Base-by-base conservation (phyloP, 768 basidiomycete species). In the Mycena alexandri region DNA sequence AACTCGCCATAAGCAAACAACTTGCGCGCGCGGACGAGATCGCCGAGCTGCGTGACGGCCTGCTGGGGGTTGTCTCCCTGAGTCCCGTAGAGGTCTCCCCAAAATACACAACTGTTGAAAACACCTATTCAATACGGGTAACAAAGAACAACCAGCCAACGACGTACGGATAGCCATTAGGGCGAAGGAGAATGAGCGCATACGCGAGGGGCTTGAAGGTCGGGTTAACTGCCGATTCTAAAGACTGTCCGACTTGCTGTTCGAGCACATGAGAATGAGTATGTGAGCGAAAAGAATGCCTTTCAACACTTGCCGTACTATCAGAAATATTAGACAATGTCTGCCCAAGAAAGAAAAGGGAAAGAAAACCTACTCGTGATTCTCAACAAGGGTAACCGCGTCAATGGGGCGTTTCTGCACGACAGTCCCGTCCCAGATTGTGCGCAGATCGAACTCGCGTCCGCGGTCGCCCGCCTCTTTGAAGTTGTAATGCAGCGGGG, bases 341-440 rank as follows among this genome's bases (percentile, higher is more conserved):
- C n/a, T n/a, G n/a, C n/a, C n/a, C n/a, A 7, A 43, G 21, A n/a
- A 34, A n/a, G 19, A 50, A 5, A 5, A 50, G 21, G 14, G 36
- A n/a, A 22, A 51, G 58, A 43, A 25, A 25, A 76, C 86, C 76
- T 60, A 88, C 87, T 89, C 88, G 59, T 89, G 88, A 75, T 90
- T 89, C 63, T 89, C 88, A 16, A 89, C 88, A 69, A 90, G 87
- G 0, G 89, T 90, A 7, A 92, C 89, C 1, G 91, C 88, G 76
- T 92, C 90, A 25, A 81, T 80, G 5, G 91, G 91, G 50, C 88
- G 78, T 10, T 79, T 73, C 56, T 87, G 81, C 17, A 90, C 79
- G 9, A 92, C 75, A 5, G 88, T 87, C 21, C 82, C 82, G 51
- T 89, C 81, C 58, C 90, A 81, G 67, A 92, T 87, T 33, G 74